These are phyloP conservation scores for Magnolia officinalis DNA, from an alignment of 164 flowering plant genomes.

Conservation along the genomic window DNA sequence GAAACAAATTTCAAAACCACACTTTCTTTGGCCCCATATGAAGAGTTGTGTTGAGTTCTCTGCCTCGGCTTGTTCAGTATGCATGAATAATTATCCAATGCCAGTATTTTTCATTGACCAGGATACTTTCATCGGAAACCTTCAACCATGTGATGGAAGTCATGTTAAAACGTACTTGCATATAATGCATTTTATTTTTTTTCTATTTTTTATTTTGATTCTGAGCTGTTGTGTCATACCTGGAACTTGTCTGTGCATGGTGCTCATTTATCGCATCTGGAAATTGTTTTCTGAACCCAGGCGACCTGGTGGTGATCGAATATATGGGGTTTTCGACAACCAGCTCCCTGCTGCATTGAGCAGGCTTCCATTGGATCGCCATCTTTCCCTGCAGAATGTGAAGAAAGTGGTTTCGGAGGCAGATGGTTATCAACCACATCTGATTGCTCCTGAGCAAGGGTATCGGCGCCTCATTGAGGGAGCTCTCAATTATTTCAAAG, in stretches of 20 bases:
- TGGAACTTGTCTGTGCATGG: neutral
- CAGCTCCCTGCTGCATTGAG: slow-evolving; percentile 81
- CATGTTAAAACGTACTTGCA: too few species aligned
- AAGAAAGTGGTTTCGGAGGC: slow-evolving; percentile 77
- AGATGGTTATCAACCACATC: slow-evolving; percentile 91
- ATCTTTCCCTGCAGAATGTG: slow-evolving; percentile 81
- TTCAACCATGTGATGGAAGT: too few species aligned
- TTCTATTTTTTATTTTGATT: neutral
- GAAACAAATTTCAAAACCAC: too few species aligned
- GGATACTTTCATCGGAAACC: too few species aligned
- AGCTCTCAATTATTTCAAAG: slow-evolving; percentile 48
- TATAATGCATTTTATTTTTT: neutral
- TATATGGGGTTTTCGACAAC: slow-evolving; percentile 69
- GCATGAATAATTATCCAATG: too few species aligned
- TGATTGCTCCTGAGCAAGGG: slow-evolving; percentile 86
- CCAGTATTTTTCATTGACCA: too few species aligned
- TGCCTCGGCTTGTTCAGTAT: too few species aligned
- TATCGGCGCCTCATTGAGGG: slow-evolving; percentile 74
- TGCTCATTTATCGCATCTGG: neutral
- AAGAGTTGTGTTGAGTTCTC: too few species aligned
- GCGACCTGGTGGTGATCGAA: slow-evolving; percentile 85
- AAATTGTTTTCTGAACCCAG: slow-evolving; percentile 28
- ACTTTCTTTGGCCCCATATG: too few species aligned
- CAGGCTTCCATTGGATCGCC: slow-evolving; percentile 79
- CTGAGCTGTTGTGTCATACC: neutral